Evolutionary conservation across 768 basidiomycete species (phyloP), one percentile per base, ranked within the genome.

Genomic region (Trametes meyenii): DNA sequence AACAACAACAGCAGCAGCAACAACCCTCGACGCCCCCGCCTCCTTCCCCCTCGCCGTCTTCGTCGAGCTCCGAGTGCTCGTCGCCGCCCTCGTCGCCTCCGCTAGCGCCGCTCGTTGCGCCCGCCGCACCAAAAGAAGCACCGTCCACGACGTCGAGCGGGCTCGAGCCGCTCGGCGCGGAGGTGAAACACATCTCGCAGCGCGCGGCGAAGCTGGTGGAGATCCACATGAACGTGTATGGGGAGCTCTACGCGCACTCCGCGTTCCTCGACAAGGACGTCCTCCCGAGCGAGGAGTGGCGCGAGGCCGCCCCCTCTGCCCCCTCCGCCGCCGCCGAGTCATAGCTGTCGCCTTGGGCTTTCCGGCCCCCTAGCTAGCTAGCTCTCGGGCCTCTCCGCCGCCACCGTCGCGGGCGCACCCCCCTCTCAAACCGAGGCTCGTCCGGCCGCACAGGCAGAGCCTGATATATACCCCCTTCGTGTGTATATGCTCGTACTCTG

Each of bases 161-260:
- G 43, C 84, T 92, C 81, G 88, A 90, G 67, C 82, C 88, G 36
- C 78, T 94, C 54, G 73, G 80, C 57, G 83, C 85, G 42, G 92
- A 95, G 73, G 84, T 90, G 51, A 79, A 79, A 35, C 78, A 82
- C 17, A 81, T 95, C 50, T 84, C 83, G 29, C 86, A 90, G 67
- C 85, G 88, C 69, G 80, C 93, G 38, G 81, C 87, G 45, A 85
- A 87, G 60, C 80, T 95, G 55, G 86, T 87, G 2, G 76, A 83
- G 49, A 86, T 92, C 66, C 90, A 94, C 72, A 78, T 91, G 54
- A 83, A 85, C 64, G 86, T 90, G 53, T 93, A 90, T 73, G 77
- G 89, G 39, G 83, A 84, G n/a, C 72, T 92, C 58, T 94, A 94
- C 75, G 86, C 90, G 73, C 82, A 83, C 67, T 81, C 85, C 62